Percentiles rank a stretch among this genome's conserved stretches.
These are phyloP conservation scores for Malassezia globosa DNA, from an alignment of 1,284 basidiomycete genomes.

Conservation along the genomic window DNA sequence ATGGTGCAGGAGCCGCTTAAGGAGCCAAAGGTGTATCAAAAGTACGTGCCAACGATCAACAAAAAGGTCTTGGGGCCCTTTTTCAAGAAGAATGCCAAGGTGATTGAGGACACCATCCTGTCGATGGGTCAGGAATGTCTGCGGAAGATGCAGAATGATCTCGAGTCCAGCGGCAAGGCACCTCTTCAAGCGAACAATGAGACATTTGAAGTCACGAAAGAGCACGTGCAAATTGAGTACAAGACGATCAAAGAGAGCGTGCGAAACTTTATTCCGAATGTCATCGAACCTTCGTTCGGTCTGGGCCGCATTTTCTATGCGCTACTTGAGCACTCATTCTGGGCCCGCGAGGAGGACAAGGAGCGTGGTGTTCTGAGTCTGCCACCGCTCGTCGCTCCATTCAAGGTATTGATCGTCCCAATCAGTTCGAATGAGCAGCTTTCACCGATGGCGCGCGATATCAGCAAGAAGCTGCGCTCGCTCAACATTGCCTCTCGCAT, in stretches of 20 bases:
- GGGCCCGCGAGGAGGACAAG: slow-evolving; percentile 71
- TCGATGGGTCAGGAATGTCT: slow-evolving; percentile 62
- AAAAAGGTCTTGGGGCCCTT: slow-evolving; percentile 81
- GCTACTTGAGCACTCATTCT: slow-evolving; percentile 89
- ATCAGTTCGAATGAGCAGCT: slow-evolving; percentile 78
- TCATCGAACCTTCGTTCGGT: slow-evolving; percentile 97
- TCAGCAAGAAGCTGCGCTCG: slow-evolving; percentile 74
- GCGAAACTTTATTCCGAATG: slow-evolving; percentile 89
- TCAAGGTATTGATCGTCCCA: slow-evolving; percentile 93
- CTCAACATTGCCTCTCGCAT: slow-evolving; percentile 82
- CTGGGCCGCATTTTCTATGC: slow-evolving; percentile 91
- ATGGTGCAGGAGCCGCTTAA: slow-evolving; percentile 74
- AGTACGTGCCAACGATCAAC: slow-evolving; percentile 66
- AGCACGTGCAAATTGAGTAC: slow-evolving; percentile 67
- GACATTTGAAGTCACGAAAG: slow-evolving; percentile 60
- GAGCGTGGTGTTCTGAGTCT: slow-evolving; percentile 62
- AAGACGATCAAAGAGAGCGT: slow-evolving; percentile 85
- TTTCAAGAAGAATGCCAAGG: slow-evolving; percentile 71
- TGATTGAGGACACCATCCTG: slow-evolving; percentile 61
- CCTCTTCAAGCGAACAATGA: slow-evolving; percentile 54
- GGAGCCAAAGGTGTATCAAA: slow-evolving; percentile 65
- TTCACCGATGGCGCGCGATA: slow-evolving; percentile 69
- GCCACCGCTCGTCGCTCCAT: slow-evolving; percentile 80
- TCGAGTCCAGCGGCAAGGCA: slow-evolving; percentile 56
- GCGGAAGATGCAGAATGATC: slow-evolving; percentile 60